Evolutionary conservation across 768 basidiomycete species (phyloP).

Genomic region (Cytidiella melzeri): DNA sequence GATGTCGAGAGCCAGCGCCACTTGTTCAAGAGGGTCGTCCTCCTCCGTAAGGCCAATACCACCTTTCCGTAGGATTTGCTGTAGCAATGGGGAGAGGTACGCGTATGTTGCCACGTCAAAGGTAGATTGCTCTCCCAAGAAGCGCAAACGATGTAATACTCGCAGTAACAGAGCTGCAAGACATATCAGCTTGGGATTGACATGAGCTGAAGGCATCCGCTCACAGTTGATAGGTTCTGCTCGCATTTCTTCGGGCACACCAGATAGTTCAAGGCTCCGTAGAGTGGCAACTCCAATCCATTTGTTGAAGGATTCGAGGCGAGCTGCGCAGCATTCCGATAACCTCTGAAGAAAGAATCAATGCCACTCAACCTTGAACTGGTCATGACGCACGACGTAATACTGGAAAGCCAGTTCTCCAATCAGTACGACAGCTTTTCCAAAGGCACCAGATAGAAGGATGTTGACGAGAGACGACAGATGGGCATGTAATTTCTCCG

Average conservation of each 20-base stretch:
- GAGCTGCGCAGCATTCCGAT: slow-evolving; percentile 64
- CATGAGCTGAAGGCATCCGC: slow-evolving; percentile 15
- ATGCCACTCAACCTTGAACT: neutral
- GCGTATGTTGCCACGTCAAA: slow-evolving; percentile 86
- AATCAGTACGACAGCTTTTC: slow-evolving; percentile 52
- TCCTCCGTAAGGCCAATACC: slow-evolving; percentile 61
- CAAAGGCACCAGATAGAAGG: slow-evolving; percentile 61
- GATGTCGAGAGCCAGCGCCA: slow-evolving; percentile 64
- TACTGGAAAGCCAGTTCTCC: slow-evolving; percentile 61
- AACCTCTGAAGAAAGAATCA: slow-evolving; percentile 42
- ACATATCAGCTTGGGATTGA: no score
- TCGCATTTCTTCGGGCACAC: slow-evolving; percentile 66
- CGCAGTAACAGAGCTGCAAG: slow-evolving; percentile 68
- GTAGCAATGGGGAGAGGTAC: slow-evolving; percentile 71
- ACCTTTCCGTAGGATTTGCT: slow-evolving; percentile 58
- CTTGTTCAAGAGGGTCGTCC: slow-evolving; percentile 77
- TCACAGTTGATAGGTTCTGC: slow-evolving; percentile 64
- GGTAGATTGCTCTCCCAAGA: slow-evolving; percentile 71
- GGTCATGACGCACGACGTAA: slow-evolving; percentile 56
- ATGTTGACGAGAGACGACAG: slow-evolving; percentile 53
- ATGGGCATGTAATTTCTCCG: slow-evolving; percentile 48
- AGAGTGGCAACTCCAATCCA: slow-evolving; percentile 85
- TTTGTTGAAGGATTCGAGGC: slow-evolving; percentile 58
- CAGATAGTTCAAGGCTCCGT: slow-evolving; percentile 56
- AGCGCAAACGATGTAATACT: slow-evolving; percentile 78